These are phyloP conservation scores for Exsudoporus frostii DNA, from an alignment of 768 basidiomycete genomes.

Conservation along the genomic window DNA sequence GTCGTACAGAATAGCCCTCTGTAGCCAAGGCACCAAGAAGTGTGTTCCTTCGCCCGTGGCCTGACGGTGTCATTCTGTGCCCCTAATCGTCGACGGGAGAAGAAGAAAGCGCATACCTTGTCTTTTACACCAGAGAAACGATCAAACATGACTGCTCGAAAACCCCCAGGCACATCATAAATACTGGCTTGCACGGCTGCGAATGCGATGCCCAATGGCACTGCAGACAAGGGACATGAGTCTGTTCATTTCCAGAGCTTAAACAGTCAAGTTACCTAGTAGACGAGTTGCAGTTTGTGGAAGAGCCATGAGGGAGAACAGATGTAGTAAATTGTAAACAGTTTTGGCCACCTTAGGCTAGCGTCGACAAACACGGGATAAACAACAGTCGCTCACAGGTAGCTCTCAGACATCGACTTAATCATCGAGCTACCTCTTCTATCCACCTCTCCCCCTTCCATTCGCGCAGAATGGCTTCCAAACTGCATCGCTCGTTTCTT, in stretches of 20 bases:
- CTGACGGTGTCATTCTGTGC: constrained; percentile 38
- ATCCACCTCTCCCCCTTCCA: constrained; percentile 59
- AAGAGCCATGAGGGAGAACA: constrained; percentile 43
- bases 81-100: neutral
- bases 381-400: constrained; percentile 14
- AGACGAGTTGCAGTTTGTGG: constrained; percentile 47
- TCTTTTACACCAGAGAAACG: constrained; percentile 89
- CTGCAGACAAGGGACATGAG: constrained; percentile 16
- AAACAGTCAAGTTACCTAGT: constrained; percentile 37
- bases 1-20: constrained; percentile 95
- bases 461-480: constrained; percentile 82
- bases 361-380: constrained; percentile 22
- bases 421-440: constrained; percentile 47
- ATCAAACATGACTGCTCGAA: constrained; percentile 97
- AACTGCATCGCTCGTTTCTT: constrained; percentile 98
- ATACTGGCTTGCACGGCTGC: constrained; percentile 49
- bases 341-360: neutral
- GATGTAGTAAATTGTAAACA: neutral
- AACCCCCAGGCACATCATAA: constrained; percentile 85
- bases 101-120: constrained; percentile 45
- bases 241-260: neutral
- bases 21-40: constrained; percentile 92
- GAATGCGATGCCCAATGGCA: constrained; percentile 41
- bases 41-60: constrained; percentile 93
- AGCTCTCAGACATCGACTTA: neutral